Evolutionary conservation across 176 grass and related monocot species (phyloP).

Genomic region (Saccharum spontaneum): DNA sequence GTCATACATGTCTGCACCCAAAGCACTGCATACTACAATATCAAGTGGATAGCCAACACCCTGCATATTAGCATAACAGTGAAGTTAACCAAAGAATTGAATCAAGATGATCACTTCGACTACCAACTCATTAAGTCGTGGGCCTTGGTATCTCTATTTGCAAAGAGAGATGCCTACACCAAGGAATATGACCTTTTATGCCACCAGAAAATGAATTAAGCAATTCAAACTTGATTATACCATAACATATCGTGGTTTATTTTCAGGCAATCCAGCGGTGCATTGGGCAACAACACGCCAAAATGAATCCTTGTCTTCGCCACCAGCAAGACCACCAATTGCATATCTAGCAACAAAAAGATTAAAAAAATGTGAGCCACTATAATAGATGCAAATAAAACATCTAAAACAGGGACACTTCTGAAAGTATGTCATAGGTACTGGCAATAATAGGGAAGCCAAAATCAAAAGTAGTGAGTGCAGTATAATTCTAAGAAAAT

Average conservation of each 20-base stretch:
- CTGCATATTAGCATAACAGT: slow-evolving; percentile 50
- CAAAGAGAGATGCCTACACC: neutral
- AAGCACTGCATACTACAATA: slow-evolving; percentile 96
- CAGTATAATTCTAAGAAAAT: neutral
- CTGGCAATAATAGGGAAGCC: neutral
- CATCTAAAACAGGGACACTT: neutral
- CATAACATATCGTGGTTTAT: slow-evolving; percentile 99
- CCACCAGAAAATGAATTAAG: neutral
- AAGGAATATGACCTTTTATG: neutral
- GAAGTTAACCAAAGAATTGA: slow-evolving; percentile 31
- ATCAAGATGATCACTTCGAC: neutral
- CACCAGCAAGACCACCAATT: slow-evolving; percentile 93
- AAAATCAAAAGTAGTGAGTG: neutral
- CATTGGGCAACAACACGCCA: slow-evolving; percentile 96
- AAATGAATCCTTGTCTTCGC: slow-evolving; percentile 98
- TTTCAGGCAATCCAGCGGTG: slow-evolving; percentile 85
- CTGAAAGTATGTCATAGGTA: slow-evolving; percentile 16
- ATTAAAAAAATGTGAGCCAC: slow-evolving; percentile 10
- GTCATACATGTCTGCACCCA: slow-evolving; percentile 99
- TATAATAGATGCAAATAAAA: neutral
- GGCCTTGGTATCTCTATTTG: neutral
- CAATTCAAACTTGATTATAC: slow-evolving; percentile 39
- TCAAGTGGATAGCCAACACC: slow-evolving; percentile 98
- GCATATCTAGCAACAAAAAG: slow-evolving; percentile 72
- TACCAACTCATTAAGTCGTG: neutral